Evolutionary conservation across 2,329 filamentous ascomycete genomes (phyloP), one percentile per base, ranked within the genome.

Genomic region (Mollisiaceae sp.): DNA sequence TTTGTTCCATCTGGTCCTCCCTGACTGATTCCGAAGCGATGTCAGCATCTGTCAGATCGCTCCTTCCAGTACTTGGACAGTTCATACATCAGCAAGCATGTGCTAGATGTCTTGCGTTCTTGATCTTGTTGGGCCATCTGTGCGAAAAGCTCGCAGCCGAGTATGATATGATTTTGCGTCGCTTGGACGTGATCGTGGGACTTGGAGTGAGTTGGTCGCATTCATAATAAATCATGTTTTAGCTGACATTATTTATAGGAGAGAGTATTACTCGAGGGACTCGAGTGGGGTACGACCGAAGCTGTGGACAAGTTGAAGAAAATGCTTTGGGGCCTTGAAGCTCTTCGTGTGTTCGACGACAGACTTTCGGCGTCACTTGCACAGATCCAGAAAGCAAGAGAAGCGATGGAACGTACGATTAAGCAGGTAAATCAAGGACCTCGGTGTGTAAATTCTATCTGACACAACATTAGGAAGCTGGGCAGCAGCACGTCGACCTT

Each of bases 271-370:
- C 52, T 69, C 1, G 59, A 68, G 43, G 70, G 70, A 15, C 50
- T 70, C 1, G 64, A 70, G 24, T 70, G 67, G 65, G 65, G 59
- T 14, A 66, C 60, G 2, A 65, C 45, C 32, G 62, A 68, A 50
- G 65, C 70, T 27, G 64, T 70, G 4, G 57, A 68, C 38, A 66
- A 66, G 20, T 55, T 72, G n/a, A 69, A 67, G 55, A 69, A 66
- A 38, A 72, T 72, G 68, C 39, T 72, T 1, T 69, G 65, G 69
- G 67, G 68, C 15, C 45, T 69, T 15, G 67, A 70, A 56, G 67
- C 68, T 4, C 63, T 72, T 0, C 67, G 66, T 11, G 65, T 70
- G 2, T 69, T 72, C 50, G 66, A 69, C 20, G 66, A 69, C 20
- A 61, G 66, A 35, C 52, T 72, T 12, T 66, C 68, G 14, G 61